A percentile compares a stretch with the other conserved stretches of the same genome.
Conservation (phyloP, 2,329 filamentous ascomycete species). For the Orbilia oligospora region DNA sequence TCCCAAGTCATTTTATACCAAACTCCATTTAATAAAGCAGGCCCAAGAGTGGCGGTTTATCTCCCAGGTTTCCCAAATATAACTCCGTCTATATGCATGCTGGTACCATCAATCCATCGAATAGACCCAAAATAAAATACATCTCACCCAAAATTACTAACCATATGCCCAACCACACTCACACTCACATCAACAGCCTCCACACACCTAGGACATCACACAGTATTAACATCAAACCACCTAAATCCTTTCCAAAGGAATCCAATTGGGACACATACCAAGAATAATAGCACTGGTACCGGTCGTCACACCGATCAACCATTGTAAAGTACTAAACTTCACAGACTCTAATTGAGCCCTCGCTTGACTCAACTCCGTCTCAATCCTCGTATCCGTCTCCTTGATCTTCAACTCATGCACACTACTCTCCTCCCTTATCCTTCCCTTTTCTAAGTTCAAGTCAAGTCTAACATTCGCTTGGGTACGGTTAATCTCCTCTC, state of each 20-base stretch:
- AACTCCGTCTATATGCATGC: conserved; percentile 22
- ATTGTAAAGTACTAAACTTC: conserved; percentile 98
- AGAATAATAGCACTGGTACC: conserved; percentile 66
- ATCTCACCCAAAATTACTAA: neutral
- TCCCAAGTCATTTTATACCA: neutral
- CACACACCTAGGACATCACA: conserved; percentile 36
- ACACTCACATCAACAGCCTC: conserved; percentile 56
- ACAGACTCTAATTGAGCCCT: conserved; percentile 94
- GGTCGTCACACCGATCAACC: conserved; percentile 89
- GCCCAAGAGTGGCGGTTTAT: conserved; percentile 1
- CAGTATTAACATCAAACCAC: neutral
- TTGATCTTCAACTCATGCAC: conserved; percentile 98
- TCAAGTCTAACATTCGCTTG: conserved; percentile 93
- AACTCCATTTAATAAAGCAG: neutral
- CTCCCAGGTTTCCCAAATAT: neutral
- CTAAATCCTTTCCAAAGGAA: neutral
- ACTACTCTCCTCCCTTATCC: conserved; percentile 95
- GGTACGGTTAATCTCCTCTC: conserved; percentile 94
- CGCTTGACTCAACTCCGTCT: conserved; percentile 93
- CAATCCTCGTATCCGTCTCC: conserved; percentile 98
- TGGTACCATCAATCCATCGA: neutral
- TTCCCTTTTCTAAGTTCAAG: conserved; percentile 94
- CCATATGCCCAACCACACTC: neutral
- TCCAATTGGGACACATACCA: conserved; percentile 22
- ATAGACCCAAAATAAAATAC: neutral